Evolutionary conservation across 768 basidiomycete species (phyloP), one percentile per base, ranked within the genome.

Genomic region (Mycena crocata): DNA sequence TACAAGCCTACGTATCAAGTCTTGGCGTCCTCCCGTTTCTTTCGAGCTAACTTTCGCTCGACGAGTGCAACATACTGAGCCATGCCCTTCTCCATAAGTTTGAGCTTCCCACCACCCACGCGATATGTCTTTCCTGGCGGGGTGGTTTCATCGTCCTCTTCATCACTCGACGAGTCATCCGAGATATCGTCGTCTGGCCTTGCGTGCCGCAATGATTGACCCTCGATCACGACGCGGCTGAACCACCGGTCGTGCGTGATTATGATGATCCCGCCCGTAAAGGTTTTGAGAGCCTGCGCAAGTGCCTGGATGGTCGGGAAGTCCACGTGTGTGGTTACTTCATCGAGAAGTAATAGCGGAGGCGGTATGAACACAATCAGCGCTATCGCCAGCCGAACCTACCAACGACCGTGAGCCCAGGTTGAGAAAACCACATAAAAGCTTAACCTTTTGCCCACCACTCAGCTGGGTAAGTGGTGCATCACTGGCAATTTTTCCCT

Each of bases 321-420:
- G 74, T 92, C 90, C 45, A 92, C 76, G 77, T 92, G 91, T n/a
- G 90, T 86, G 48, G 90, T 89, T 6, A 89, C 86, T 73, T 92
- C 91, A 68, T 87, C 86, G 26, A 87, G 76, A 9, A 87, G 75
- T 34, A 89, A 78, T 6, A 89, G 79, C 66, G 87, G 83, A 7
- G 90, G 89, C 3, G 84, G 74, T 9, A 80, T 77, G 69, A 84
- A 89, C 26, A 89, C 80, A 23, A 90, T 77, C 57, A 85, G 74
- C 1, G 86, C 86, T 19, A 92, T 78, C 1, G 88, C 89, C 17
- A 91, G 79, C 13, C 90, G 85, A 40, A 89, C 88, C 80, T 88
- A 62, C 73, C 26, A 42, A 19, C 7, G 39, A 39, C 13, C 30
- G 32, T 35, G 23, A 45, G 32, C n/a, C 23, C 12, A 12, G 39